phyloP scores from a whole-genome alignment of 768 basidiomycete species.

The Kwoniella heveanensis region DNA sequence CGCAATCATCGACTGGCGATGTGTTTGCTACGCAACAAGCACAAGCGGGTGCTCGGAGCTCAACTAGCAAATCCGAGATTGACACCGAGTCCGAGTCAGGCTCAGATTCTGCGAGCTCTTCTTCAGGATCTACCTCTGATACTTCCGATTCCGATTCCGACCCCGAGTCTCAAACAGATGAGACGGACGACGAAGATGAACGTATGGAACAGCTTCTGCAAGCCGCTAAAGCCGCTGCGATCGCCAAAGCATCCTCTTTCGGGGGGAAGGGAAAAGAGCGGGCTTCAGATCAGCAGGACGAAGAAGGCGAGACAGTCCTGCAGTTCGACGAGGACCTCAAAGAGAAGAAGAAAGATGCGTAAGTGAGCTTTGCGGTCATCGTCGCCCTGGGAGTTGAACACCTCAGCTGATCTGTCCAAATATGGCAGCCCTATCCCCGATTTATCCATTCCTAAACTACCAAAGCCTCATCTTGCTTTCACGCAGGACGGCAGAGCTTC shows the following conservation, averaged over 20 bases:
- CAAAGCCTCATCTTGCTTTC: conserved; percentile 33
- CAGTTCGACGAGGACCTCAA: conserved; percentile 34
- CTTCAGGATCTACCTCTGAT: too few relatives aligned
- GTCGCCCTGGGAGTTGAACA: too few relatives aligned
- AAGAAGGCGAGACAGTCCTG: conserved; percentile 22
- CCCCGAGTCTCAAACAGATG: conserved; percentile 22
- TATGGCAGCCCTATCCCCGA: conserved; percentile 45
- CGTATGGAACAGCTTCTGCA: conserved; percentile 23
- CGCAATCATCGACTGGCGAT: not conserved
- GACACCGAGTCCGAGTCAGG: conserved; percentile 3
- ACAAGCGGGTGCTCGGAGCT: not conserved
- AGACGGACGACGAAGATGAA: conserved; percentile 32
- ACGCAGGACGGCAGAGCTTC: conserved; percentile 28
- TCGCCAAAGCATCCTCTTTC: conserved; percentile 11
- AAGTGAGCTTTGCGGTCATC: conserved; percentile 16
- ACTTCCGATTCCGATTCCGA: conserved; percentile 22
- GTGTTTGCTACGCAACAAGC: not conserved
- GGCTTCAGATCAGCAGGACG: not conserved
- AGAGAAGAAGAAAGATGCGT: conserved; percentile 39
- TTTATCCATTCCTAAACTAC: conserved; percentile 37
- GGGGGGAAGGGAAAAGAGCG: conserved; percentile 10
- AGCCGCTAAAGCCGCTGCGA: conserved; percentile 23
- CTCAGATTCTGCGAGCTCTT: not conserved
- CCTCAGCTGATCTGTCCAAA: not conserved
- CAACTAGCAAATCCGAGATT: not conserved